Percentiles rank a stretch among this genome's conserved stretches.
These are phyloP conservation scores for Chrysanthemum lavandulifolium DNA, from an alignment of 129 eudicot genomes.

Conservation along the genomic window DNA sequence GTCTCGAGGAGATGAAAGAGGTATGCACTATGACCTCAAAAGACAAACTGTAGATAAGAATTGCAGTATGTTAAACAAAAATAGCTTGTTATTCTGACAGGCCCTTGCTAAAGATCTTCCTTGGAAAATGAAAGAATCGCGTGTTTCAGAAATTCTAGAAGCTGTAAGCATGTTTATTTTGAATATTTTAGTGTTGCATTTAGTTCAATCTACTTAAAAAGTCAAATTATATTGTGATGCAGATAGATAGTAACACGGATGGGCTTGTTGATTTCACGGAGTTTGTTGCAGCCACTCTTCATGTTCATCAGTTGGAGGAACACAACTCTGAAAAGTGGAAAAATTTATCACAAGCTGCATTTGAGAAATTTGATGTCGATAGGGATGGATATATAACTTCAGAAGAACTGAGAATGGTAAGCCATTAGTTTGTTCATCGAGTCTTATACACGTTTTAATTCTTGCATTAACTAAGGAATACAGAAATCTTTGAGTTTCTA, in stretches of 20 bases:
- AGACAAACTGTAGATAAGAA: neutral
- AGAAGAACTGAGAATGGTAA: slow-evolving; percentile 88
- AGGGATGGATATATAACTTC: slow-evolving; percentile 89
- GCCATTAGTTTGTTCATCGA: slow-evolving; percentile 11
- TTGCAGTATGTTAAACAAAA: neutral
- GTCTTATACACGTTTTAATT: neutral
- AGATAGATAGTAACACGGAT: slow-evolving; percentile 92
- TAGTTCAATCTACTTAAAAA: slow-evolving; percentile 7
- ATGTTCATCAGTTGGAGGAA: slow-evolving; percentile 90
- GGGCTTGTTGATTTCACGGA: slow-evolving; percentile 88
- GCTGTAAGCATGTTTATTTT: slow-evolving; percentile 53
- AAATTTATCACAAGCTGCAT: slow-evolving; percentile 76
- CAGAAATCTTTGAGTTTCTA: slow-evolving; percentile 4
- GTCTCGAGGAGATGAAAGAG: slow-evolving; percentile 98
- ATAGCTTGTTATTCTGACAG: slow-evolving; percentile 34
- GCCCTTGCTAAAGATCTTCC: slow-evolving; percentile 97
- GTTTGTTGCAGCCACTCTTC: slow-evolving; percentile 96
- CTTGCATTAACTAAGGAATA: neutral
- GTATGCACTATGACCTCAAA: slow-evolving; percentile 32
- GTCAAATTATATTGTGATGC: slow-evolving; percentile 35
- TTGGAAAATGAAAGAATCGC: slow-evolving; percentile 90
- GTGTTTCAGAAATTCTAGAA: slow-evolving; percentile 77
- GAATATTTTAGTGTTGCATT: neutral
- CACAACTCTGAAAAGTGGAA: slow-evolving; percentile 81
- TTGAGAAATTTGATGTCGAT: slow-evolving; percentile 94